Conservation (phyloP, 2,329 filamentous ascomycete genomes). For the Paracoccidioides brasiliensis region DNA sequence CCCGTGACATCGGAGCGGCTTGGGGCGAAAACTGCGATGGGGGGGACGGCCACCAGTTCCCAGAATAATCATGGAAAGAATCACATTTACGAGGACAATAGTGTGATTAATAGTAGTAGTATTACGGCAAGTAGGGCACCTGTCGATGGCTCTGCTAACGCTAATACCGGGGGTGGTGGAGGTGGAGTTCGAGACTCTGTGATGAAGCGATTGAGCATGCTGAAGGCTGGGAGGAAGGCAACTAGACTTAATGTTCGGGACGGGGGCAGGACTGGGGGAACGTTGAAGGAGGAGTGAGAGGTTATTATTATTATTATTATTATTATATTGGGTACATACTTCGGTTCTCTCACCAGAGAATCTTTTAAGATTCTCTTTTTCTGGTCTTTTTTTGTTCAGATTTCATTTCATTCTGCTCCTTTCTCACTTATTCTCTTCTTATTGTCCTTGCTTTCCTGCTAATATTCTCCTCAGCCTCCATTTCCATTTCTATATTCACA, state of each 20-base stretch:
- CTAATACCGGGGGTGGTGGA: conserved; percentile 4
- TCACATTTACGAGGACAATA: background rate
- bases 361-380: background rate
- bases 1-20: conserved; percentile 1
- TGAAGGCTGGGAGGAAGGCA: conserved; percentile 60
- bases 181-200: conserved; percentile 45
- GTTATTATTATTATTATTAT: background rate
- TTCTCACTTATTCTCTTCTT: background rate
- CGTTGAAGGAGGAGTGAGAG: conserved; percentile 26
- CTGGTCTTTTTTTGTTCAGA: background rate
- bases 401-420: background rate
- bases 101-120: background rate
- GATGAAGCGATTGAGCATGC: conserved; percentile 63
- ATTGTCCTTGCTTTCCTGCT: background rate
- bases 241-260: conserved; percentile 41
- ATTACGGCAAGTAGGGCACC: background rate
- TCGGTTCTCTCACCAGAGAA: background rate
- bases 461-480: background rate
- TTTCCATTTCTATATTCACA: background rate
- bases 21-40: background rate
- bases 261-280: conserved; percentile 10
- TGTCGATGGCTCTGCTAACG: background rate
- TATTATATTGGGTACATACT: background rate
- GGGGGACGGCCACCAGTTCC: background rate
- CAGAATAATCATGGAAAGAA: background rate